Conservation (phyloP, 805 yeast species). For the Candida corydali region DNA sequence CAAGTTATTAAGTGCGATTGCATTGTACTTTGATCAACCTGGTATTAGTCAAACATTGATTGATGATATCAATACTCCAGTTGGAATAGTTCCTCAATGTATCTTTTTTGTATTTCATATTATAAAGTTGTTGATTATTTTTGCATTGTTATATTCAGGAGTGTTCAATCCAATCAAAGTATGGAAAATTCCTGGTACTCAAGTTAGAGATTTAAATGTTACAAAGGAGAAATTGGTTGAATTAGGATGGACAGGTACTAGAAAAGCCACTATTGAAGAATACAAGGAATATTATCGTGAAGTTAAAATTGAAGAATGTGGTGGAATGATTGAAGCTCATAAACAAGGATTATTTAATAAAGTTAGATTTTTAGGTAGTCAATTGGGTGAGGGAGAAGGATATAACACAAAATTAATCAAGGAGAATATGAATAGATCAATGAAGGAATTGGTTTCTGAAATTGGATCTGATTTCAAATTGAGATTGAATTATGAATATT, state of each 20-base stretch:
- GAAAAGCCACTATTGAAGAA: slow-evolving; percentile 63
- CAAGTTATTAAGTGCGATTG: slow-evolving; percentile 16
- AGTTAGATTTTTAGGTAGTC: slow-evolving; percentile 56
- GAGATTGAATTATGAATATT: slow-evolving; percentile 52
- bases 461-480: slow-evolving; percentile 37
- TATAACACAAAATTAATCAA: slow-evolving; percentile 55
- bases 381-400: slow-evolving; percentile 79
- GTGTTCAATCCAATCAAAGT: slow-evolving; percentile 65
- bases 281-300: slow-evolving; percentile 70
- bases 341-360: slow-evolving; percentile 63
- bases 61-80: slow-evolving; percentile 42
- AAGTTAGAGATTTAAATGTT: slow-evolving; percentile 26
- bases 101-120: slow-evolving; percentile 71
- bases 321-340: slow-evolving; percentile 75
- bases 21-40: slow-evolving; percentile 31
- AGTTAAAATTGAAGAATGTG: slow-evolving; percentile 57
- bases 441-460: slow-evolving; percentile 22
- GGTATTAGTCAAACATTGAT: slow-evolving; percentile 44
- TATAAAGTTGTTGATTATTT: slow-evolving; percentile 55
- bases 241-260: slow-evolving; percentile 95
- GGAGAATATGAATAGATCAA: slow-evolving; percentile 19
- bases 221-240: slow-evolving; percentile 53
- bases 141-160: slow-evolving; percentile 61
- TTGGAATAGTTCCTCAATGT: slow-evolving; percentile 49
- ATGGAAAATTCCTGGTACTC: slow-evolving; percentile 23